Conservation (phyloP, 2,329 filamentous ascomycete genomes). For the Talaromyces sp. region DNA sequence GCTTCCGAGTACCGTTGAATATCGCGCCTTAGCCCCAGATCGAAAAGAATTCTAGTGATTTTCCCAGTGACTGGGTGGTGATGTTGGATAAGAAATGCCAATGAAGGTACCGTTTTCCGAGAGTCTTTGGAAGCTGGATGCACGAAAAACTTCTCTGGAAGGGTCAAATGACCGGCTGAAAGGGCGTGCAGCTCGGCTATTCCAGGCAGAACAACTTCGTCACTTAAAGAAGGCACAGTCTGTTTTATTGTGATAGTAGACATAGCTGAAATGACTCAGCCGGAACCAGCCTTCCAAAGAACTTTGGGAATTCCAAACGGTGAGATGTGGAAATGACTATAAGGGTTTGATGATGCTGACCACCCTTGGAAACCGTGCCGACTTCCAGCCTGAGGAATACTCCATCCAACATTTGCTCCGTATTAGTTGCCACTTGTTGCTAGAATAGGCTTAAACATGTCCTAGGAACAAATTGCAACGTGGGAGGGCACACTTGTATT, state of each 20-base stretch:
- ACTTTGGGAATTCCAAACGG: neutral
- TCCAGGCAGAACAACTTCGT: neutral
- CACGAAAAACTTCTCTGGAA: conserved; percentile 23
- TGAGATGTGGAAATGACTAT: neutral
- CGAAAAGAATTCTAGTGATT: conserved; percentile 20
- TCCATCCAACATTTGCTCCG: neutral
- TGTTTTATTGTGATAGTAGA: conserved; percentile 2
- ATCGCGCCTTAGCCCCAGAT: conserved; percentile 25
- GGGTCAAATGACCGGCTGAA: conserved; percentile 20
- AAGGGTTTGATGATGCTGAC: neutral
- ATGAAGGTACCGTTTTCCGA: conserved; percentile 21
- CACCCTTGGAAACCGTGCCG: neutral
- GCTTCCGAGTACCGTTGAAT: conserved; percentile 15
- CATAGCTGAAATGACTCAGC: conserved; percentile 15
- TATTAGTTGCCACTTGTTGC: neutral
- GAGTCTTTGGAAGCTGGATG: conserved; percentile 17
- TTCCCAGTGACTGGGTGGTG: conserved; percentile 9
- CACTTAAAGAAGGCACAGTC: neutral
- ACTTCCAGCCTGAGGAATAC: neutral
- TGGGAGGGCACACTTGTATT: neutral
- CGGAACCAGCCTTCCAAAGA: neutral
- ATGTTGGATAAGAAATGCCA: conserved; percentile 27
- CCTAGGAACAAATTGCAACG: neutral
- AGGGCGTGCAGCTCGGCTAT: conserved; percentile 34
- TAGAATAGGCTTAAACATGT: neutral